Conservation (phyloP, 345 rosid species). For the Citrus australasica region DNA sequence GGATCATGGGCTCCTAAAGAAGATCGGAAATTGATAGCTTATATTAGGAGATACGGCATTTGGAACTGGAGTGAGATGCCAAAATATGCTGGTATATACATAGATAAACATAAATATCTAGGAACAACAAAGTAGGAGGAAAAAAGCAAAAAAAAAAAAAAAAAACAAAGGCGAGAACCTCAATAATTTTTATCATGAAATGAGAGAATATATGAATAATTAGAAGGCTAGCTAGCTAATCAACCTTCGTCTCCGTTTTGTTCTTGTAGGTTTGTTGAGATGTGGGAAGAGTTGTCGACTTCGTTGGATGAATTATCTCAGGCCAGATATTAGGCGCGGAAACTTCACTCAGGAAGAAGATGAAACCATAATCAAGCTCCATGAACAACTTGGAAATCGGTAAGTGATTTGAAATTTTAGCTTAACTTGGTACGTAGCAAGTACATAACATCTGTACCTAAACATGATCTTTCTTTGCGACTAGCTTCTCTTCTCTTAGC, state of each 20-base stretch:
- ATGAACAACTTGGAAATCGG: conserved; percentile 46
- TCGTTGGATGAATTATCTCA: conserved; percentile 64
- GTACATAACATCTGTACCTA: no score
- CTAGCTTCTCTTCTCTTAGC: no score
- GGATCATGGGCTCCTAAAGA: conserved; percentile 37
- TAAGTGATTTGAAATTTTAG: conserved; percentile 5
- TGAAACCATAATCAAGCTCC: conserved; percentile 42
- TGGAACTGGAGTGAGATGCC: conserved; percentile 41
- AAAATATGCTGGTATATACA: conserved; percentile 28
- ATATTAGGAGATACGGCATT: conserved; percentile 27
- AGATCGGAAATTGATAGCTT: conserved; percentile 29
- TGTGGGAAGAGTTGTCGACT: conserved; percentile 74
- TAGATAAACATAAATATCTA: not conserved
- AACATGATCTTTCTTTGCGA: no score
- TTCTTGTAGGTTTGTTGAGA: conserved; percentile 43
- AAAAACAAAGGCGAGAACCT: not conserved
- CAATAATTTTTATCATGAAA: not conserved
- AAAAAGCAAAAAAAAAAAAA: no score
- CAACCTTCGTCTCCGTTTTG: not conserved
- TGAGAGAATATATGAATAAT: not conserved
- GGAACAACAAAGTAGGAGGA: not conserved
- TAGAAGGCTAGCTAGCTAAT: no score
- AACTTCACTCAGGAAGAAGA: conserved; percentile 51
- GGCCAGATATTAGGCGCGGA: conserved; percentile 53
- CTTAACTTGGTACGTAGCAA: no score